These are phyloP conservation scores for Erysimum cheiranthoides DNA, from an alignment of 345 rosid species.

Conservation along the genomic window DNA sequence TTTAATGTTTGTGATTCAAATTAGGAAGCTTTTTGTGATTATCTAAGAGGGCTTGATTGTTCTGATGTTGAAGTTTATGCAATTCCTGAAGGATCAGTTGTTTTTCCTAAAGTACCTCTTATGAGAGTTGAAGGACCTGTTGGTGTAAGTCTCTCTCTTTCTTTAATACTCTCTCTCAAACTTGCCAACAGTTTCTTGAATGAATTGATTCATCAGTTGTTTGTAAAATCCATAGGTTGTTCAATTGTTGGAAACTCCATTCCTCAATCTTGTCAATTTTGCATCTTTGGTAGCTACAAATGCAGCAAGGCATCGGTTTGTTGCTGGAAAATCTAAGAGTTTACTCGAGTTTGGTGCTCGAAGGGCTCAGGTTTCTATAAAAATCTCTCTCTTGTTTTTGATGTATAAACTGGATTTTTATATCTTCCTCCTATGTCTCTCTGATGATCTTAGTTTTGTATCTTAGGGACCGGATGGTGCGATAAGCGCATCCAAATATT, in stretches of 20 bases:
- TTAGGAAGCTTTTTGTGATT: constrained; percentile 58
- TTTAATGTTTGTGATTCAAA: constrained; percentile 14
- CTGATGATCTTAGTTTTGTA: constrained; percentile 36
- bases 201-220: constrained; percentile 20
- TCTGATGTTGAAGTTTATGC: constrained; percentile 93
- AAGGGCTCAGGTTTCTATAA: constrained; percentile 79
- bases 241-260: constrained; percentile 93
- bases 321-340: constrained; percentile 84
- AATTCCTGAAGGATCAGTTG: constrained; percentile 85
- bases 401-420: too few relatives aligned
- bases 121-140: constrained; percentile 93
- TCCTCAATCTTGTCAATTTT: constrained; percentile 82
- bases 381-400: neutral
- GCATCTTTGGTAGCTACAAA: constrained; percentile 95
- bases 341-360: constrained; percentile 93
- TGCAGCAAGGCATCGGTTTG: constrained; percentile 94
- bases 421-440: neutral
- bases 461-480: constrained; percentile 97
- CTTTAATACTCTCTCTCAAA: neutral
- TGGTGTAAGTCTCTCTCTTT: constrained; percentile 64
- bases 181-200: neutral
- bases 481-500: constrained; percentile 84
- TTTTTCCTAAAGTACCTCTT: constrained; percentile 96
- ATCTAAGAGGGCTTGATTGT: constrained; percentile 84
- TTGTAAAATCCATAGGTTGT: constrained; percentile 58